These are phyloP conservation scores for Paecilomyces niveus DNA, from an alignment of 2,329 filamentous ascomycete genomes.

Conservation along the genomic window DNA sequence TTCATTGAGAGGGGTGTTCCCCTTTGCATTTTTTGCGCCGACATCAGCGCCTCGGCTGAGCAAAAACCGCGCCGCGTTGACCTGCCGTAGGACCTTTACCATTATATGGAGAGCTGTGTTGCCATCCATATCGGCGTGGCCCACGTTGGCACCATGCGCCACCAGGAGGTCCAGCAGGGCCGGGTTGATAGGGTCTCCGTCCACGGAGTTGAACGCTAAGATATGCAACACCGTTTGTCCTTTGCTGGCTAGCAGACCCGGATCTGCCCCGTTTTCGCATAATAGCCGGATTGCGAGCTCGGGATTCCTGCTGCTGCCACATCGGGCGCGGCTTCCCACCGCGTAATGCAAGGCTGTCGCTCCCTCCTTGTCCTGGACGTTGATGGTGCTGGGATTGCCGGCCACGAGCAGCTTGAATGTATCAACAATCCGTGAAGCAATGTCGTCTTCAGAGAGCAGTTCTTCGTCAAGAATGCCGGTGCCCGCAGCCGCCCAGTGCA, in stretches of 20 bases:
- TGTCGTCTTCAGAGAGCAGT: constrained; percentile 4
- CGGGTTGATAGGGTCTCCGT: constrained; percentile 7
- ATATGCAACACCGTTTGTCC: constrained; percentile 13
- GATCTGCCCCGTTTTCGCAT: constrained; percentile 11
- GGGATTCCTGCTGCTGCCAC: constrained; percentile 6
- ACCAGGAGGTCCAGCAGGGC: constrained; percentile 13
- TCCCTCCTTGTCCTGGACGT: constrained; percentile 10
- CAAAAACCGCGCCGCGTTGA: constrained; percentile 10
- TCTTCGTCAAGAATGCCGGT: constrained; percentile 1
- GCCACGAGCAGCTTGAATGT: constrained; percentile 15
- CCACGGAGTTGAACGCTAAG: constrained; percentile 6
- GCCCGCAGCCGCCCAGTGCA: constrained; percentile 12
- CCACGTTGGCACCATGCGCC: constrained; percentile 11
- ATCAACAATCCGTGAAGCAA: constrained; percentile 4
- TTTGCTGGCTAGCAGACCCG: constrained; percentile 7
- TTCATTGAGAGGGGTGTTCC: constrained; percentile 16
- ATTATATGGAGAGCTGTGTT: constrained; percentile 15
- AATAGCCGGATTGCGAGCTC: constrained; percentile 9
- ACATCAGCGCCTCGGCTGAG: constrained; percentile 13
- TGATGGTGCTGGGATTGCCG: constrained; percentile 10
- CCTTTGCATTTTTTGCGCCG: constrained; percentile 7
- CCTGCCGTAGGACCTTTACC: constrained; percentile 13
- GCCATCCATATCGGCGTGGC: constrained; percentile 11
- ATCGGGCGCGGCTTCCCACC: constrained; percentile 6
- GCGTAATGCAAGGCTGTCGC: constrained; percentile 12